Percentiles rank a stretch among this genome's conserved stretches.
These are phyloP conservation scores for Saccharomyces hybrid DNA, from an alignment of 1,139 yeast species.

Conservation along the genomic window DNA sequence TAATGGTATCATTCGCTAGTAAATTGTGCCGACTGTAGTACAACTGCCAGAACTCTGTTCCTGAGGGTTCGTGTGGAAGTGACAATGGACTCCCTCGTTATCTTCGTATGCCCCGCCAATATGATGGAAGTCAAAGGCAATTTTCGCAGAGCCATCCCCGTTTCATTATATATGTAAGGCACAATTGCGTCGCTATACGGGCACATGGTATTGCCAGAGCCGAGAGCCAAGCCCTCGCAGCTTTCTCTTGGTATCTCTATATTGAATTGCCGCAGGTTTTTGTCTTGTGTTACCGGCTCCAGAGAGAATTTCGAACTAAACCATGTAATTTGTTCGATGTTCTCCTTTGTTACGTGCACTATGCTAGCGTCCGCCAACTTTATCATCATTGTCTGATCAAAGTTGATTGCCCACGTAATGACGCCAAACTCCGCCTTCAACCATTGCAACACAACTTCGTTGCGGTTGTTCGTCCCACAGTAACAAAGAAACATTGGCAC, in stretches of 20 bases:
- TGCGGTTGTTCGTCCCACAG: not conserved
- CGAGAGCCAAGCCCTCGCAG: slow-evolving; percentile 7
- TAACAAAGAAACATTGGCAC: not conserved
- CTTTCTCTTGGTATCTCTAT: slow-evolving; percentile 14
- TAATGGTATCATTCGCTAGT: not conserved
- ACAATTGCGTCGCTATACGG: slow-evolving; percentile 7
- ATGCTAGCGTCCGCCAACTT: not conserved
- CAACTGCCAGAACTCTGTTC: slow-evolving; percentile 1
- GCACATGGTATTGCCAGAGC: not conserved
- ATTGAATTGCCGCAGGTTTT: slow-evolving; percentile 13
- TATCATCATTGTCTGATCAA: not conserved
- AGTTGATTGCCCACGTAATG: not conserved
- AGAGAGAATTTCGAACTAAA: not conserved
- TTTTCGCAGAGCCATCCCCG: slow-evolving; percentile 13
- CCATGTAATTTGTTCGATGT: slow-evolving; percentile 1
- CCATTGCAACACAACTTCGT: not conserved
- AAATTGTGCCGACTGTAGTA: not conserved
- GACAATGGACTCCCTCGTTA: slow-evolving; percentile 1
- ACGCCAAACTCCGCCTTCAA: not conserved
- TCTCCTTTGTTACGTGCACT: not conserved
- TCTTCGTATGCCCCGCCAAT: not conserved
- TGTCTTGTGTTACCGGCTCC: slow-evolving; percentile 10
- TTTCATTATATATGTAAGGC: slow-evolving; percentile 15
- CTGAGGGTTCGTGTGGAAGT: slow-evolving; percentile 3
- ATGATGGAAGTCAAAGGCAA: slow-evolving; percentile 9